Evolutionary conservation across 305 asterid genomes (phyloP).

Genomic region (Petunia hybrid): DNA sequence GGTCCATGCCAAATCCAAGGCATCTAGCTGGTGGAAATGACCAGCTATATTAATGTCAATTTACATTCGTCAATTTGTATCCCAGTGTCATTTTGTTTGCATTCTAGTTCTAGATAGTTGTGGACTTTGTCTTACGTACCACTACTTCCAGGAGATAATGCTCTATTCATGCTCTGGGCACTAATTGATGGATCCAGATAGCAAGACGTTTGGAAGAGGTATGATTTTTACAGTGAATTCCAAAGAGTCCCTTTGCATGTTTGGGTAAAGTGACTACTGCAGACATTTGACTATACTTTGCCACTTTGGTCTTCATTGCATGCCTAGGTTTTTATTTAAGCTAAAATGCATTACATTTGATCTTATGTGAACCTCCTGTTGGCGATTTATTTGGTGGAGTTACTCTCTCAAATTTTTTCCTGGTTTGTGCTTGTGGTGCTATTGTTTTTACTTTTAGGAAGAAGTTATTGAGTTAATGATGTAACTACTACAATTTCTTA

Average conservation of each 20-base stretch:
- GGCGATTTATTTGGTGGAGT: neutral
- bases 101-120: neutral
- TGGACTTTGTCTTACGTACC: slow-evolving; percentile 3
- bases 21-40: neutral
- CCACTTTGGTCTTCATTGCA: neutral
- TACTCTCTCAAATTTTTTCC: slow-evolving; percentile 6
- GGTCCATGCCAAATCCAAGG: slow-evolving; percentile 20
- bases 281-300: slow-evolving; percentile 7
- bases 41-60: neutral
- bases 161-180: slow-evolving; percentile 27
- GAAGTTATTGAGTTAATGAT: slow-evolving; percentile 20
- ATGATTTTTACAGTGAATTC: slow-evolving; percentile 3
- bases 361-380: slow-evolving; percentile 9
- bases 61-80: neutral
- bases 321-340: neutral
- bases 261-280: neutral
- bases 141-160: slow-evolving; percentile 37
- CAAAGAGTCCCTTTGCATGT: neutral
- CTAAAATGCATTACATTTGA: slow-evolving; percentile 10
- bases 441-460: neutral
- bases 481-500: neutral
- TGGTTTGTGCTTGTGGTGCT: slow-evolving; percentile 15
- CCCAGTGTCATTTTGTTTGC: neutral
- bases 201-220: slow-evolving; percentile 60
- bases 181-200: slow-evolving; percentile 53